Conservation (phyloP, 148 eudicot species). For the Silene conica region DNA sequence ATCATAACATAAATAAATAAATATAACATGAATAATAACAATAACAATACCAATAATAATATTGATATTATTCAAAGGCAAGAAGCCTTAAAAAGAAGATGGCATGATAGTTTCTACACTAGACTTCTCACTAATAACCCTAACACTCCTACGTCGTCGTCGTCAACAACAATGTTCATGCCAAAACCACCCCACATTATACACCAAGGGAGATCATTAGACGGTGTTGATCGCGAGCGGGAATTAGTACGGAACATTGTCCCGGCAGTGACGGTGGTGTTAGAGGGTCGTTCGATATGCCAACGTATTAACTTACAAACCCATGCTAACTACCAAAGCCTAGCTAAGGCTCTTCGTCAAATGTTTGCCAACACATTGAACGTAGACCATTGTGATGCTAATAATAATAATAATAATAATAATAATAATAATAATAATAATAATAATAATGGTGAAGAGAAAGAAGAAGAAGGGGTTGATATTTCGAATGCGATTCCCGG, state of each 20-base stretch:
- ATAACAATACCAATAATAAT: not conserved
- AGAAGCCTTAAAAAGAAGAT: constrained; percentile 31
- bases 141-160: not conserved
- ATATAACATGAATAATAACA: constrained; percentile 8
- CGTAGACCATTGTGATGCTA: no score
- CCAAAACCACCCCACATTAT: constrained; percentile 10
- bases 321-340: constrained; percentile 52
- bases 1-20: no score
- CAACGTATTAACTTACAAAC: constrained; percentile 67
- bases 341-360: constrained; percentile 58
- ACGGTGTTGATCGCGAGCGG: constrained; percentile 5
- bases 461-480: constrained; percentile 19
- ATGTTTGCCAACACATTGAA: constrained; percentile 36
- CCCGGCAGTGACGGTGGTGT: constrained; percentile 78
- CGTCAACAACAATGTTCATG: constrained; percentile 3
- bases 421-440: no score
- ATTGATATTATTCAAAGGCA: constrained; percentile 18
- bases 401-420: no score
- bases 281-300: constrained; percentile 85
- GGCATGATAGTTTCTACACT: constrained; percentile 39
- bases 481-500: constrained; percentile 80
- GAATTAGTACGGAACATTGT: constrained; percentile 35
- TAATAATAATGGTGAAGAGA: not conserved
- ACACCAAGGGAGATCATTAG: constrained; percentile 5
- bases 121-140: constrained; percentile 21